Conservation (phyloP, 345 rosid genomes). For the Bretschneidera sinensis region DNA sequence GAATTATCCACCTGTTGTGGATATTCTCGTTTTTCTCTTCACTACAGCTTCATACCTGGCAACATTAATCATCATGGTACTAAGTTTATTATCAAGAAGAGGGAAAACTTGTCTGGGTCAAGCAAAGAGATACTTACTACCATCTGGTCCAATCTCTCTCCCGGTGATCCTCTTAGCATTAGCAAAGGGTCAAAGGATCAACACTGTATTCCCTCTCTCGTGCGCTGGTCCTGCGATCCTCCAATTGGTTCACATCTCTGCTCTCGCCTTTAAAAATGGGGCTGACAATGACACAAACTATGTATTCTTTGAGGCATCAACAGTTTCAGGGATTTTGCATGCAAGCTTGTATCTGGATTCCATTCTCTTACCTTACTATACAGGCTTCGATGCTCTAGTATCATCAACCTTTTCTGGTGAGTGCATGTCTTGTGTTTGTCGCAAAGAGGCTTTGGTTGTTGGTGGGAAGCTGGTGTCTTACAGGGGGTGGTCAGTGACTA, state of each 20-base stretch:
- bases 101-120: conserved; percentile 21
- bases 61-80: conserved; percentile 35
- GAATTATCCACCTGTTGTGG: conserved; percentile 44
- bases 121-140: conserved; percentile 48
- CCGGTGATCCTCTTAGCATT: conserved; percentile 54
- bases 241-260: conserved; percentile 53
- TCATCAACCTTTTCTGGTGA: conserved; percentile 63
- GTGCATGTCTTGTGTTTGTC: conserved; percentile 67
- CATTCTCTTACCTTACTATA: conserved; percentile 70
- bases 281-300: conserved; percentile 45
- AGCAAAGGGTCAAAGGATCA: conserved; percentile 67
- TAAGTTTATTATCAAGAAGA: conserved; percentile 30
- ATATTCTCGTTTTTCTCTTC: conserved; percentile 39
- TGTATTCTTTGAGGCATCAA: conserved; percentile 65
- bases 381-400: conserved; percentile 72
- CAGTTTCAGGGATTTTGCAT: conserved; percentile 74
- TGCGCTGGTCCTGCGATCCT: conserved; percentile 62
- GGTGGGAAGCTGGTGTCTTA: conserved; percentile 64
- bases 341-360: conserved; percentile 71
- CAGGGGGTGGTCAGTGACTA: conserved; percentile 56
- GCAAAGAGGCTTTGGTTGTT: conserved; percentile 53
- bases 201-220: conserved; percentile 52
- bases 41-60: conserved; percentile 40
- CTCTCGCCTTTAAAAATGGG: conserved; percentile 49
- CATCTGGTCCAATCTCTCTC: conserved; percentile 65